Conservation (phyloP, 257 asterid species). For the Scutellaria barbata region DNA sequence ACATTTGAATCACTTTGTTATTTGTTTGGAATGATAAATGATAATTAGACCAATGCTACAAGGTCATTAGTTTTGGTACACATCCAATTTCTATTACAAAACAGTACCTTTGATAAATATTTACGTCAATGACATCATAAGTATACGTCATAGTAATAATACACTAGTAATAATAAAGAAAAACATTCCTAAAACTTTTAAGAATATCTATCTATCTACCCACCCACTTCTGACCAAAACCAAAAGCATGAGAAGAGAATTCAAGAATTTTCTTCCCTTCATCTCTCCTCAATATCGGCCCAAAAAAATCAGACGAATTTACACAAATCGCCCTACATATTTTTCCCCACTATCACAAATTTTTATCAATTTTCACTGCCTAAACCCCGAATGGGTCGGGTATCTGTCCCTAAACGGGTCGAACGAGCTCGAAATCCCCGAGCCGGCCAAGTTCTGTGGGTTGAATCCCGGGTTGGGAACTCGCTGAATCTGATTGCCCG, state of each 20-base stretch:
- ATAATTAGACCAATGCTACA: no score
- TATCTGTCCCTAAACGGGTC: constrained; percentile 62
- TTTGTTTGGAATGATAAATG: no score
- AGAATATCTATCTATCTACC: neutral
- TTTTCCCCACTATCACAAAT: constrained; percentile 23
- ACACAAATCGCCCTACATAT: constrained; percentile 37
- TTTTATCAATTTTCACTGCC: constrained; percentile 44
- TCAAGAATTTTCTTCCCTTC: neutral
- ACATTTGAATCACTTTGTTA: no score
- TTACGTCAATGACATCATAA: no score
- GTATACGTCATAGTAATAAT: no score
- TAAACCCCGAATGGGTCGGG: constrained; percentile 56
- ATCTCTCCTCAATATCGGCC: neutral
- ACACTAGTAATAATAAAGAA: neutral
- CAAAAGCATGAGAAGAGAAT: no score
- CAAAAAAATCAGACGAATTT: constrained; percentile 37
- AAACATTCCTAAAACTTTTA: neutral
- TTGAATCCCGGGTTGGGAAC: constrained; percentile 37
- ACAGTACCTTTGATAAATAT: no score
- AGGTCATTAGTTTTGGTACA: no score
- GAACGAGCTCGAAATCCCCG: constrained; percentile 27
- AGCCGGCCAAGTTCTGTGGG: constrained; percentile 35
- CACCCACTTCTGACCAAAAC: no score
- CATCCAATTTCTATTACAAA: no score
- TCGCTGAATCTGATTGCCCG: constrained; percentile 28